Evolutionary conservation across 176 grass and related monocot species (phyloP).

Genomic region (Miscanthus lutarioriparius): DNA sequence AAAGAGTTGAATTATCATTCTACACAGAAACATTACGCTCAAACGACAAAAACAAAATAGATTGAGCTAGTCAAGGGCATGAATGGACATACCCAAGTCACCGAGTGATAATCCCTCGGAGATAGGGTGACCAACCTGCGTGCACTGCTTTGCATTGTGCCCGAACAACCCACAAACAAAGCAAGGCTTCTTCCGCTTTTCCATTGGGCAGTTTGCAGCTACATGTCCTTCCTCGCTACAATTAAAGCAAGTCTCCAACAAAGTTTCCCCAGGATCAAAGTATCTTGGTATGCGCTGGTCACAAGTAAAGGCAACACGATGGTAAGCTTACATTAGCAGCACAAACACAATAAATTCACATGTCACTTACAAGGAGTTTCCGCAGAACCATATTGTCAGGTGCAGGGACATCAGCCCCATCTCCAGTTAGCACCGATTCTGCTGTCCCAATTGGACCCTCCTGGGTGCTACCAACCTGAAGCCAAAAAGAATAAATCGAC

Average conservation of each 20-base stretch:
- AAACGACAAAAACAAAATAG: conserved; percentile 29
- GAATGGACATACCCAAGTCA: conserved; percentile 52
- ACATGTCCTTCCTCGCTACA: conserved; percentile 91
- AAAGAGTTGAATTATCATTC: conserved; percentile 8
- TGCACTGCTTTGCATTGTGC: conserved; percentile 78
- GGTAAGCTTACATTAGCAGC: neutral
- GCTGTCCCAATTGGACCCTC: conserved; percentile 38
- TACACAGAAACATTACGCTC: neutral
- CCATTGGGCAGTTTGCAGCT: conserved; percentile 72
- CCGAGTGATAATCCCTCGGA: conserved; percentile 45
- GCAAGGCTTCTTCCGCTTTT: conserved; percentile 80
- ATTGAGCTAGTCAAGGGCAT: conserved; percentile 29
- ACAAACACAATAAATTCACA: conserved; percentile 20
- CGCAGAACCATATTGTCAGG: conserved; percentile 67
- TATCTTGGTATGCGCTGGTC: conserved; percentile 86
- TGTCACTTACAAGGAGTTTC: conserved; percentile 93
- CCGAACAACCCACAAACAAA: conserved; percentile 92
- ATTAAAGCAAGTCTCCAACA: conserved; percentile 77
- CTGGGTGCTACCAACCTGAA: conserved; percentile 39
- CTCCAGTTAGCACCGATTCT: conserved; percentile 44
- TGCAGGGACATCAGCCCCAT: conserved; percentile 34
- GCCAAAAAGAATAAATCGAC: conserved; percentile 32
- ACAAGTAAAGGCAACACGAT: conserved; percentile 24
- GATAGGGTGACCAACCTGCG: conserved; percentile 65
- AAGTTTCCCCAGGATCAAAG: conserved; percentile 73